Evolutionary conservation across 2,329 filamentous ascomycete genomes (phyloP).

Genomic region (Colletotrichum sp.): DNA sequence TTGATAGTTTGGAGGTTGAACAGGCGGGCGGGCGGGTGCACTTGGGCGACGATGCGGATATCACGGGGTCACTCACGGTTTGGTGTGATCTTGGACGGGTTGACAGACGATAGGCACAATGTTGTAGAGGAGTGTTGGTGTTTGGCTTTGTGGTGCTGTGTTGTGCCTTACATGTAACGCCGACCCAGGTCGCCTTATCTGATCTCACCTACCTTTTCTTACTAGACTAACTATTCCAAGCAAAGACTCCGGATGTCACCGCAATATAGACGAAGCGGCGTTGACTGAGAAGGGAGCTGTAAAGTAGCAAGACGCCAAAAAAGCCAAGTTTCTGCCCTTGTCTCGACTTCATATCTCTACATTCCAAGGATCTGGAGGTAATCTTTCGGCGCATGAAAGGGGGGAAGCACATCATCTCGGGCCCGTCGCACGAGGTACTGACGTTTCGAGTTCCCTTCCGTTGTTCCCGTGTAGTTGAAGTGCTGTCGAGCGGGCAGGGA

Average conservation of each 20-base stretch:
- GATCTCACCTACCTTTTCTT: background rate
- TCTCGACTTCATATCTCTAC: slow-evolving; percentile 4
- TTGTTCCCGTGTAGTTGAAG: background rate
- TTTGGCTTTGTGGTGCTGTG: background rate
- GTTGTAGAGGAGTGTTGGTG: background rate
- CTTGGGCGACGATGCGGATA: background rate
- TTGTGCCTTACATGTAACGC: background rate
- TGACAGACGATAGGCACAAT: background rate
- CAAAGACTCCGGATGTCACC: background rate
- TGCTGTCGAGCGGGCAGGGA: background rate
- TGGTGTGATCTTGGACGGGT: background rate
- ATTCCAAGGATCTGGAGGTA: background rate
- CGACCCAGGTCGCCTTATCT: background rate
- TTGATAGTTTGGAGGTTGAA: accelerated
- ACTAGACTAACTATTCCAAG: background rate
- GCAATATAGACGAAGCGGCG: background rate
- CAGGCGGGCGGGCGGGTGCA: background rate
- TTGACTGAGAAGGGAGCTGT: background rate
- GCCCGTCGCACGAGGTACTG: background rate
- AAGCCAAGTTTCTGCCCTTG: slow-evolving; percentile 1
- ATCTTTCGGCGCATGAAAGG: background rate
- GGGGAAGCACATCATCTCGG: background rate
- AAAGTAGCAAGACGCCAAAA: background rate
- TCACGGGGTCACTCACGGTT: background rate
- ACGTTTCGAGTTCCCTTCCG: background rate